Percentiles rank a stretch among this genome's conserved stretches.
phyloP scores from a whole-genome alignment of 1,139 yeast species.

The Ogataea hybrid region DNA sequence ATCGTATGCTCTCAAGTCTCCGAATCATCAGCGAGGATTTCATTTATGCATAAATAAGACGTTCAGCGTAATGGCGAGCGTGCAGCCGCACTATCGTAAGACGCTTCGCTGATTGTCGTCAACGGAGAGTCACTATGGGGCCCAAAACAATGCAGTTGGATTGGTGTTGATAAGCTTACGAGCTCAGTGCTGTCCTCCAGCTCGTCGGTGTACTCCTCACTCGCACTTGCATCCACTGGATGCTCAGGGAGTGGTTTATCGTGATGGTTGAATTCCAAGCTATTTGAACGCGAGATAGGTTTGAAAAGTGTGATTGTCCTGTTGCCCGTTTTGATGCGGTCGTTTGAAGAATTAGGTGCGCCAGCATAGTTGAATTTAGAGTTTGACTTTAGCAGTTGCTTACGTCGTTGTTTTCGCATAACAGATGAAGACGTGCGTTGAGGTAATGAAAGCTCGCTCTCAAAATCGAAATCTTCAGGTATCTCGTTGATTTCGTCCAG shows the following conservation, averaged over 20 bases:
- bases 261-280: conserved; percentile 2
- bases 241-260: conserved; percentile 9
- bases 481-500: conserved; percentile 32
- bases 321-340: conserved; percentile 21
- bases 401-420: conserved; percentile 10
- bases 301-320: conserved; percentile 29
- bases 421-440: conserved; percentile 3
- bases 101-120: conserved; percentile 30
- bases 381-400: conserved; percentile 11
- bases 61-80: conserved; percentile 8
- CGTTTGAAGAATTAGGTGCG: conserved; percentile 5
- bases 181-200: conserved; percentile 7
- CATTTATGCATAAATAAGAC: neutral
- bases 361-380: neutral
- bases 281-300: conserved; percentile 16
- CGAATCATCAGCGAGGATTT: conserved; percentile 3
- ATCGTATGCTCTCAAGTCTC: conserved; percentile 8
- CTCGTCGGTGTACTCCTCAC: conserved; percentile 16
- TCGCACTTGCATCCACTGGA: conserved; percentile 18
- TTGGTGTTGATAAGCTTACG: conserved; percentile 1
- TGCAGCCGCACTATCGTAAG: conserved; percentile 20
- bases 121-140: conserved; percentile 20
- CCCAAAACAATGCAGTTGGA: conserved; percentile 1
- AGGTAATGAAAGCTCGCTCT: conserved; percentile 5
- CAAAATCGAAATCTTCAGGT: conserved; percentile 32